These are phyloP conservation scores for Priceomyces melissophilus DNA, from an alignment of 805 yeast genomes.

Conservation along the genomic window DNA sequence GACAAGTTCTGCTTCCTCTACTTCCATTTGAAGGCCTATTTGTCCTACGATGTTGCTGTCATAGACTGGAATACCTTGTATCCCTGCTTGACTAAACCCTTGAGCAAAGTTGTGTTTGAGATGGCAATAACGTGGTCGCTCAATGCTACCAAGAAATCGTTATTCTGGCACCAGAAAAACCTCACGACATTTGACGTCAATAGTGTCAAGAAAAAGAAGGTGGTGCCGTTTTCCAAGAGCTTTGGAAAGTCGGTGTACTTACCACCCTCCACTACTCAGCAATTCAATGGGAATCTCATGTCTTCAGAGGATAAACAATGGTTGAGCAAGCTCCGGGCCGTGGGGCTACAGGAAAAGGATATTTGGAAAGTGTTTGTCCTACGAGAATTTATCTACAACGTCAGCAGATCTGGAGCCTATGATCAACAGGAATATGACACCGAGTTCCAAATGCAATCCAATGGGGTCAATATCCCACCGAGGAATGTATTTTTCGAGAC, in stretches of 20 bases:
- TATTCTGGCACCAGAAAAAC: conserved; percentile 69
- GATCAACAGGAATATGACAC: conserved; percentile 1
- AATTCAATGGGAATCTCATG: conserved; percentile 17
- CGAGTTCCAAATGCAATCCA: conserved; percentile 3
- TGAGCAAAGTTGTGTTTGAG: conserved; percentile 63
- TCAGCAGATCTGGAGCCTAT: conserved; percentile 36
- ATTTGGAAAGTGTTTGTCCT: conserved; percentile 79
- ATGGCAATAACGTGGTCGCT: conserved; percentile 69
- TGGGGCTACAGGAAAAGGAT: conserved; percentile 73
- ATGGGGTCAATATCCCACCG: conserved; percentile 19
- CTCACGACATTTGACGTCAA: conserved; percentile 12
- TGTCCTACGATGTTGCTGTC: conserved; percentile 71
- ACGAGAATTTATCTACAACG: conserved; percentile 62
- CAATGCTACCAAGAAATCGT: conserved; percentile 53
- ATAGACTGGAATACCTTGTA: conserved; percentile 64
- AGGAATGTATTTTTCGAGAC: conserved; percentile 37
- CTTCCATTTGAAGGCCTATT: conserved; percentile 73
- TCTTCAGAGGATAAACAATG: conserved; percentile 68
- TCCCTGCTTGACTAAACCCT: conserved; percentile 64
- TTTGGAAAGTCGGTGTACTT: conserved; percentile 36
- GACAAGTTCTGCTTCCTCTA: conserved; percentile 80
- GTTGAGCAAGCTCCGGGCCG: conserved; percentile 64
- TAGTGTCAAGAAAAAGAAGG: conserved; percentile 14
- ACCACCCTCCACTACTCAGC: conserved; percentile 13
- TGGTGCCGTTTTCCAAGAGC: conserved; percentile 28